Base-by-base conservation (phyloP, 1,284 basidiomycete genomes). In the Baeospora myosura region DNA sequence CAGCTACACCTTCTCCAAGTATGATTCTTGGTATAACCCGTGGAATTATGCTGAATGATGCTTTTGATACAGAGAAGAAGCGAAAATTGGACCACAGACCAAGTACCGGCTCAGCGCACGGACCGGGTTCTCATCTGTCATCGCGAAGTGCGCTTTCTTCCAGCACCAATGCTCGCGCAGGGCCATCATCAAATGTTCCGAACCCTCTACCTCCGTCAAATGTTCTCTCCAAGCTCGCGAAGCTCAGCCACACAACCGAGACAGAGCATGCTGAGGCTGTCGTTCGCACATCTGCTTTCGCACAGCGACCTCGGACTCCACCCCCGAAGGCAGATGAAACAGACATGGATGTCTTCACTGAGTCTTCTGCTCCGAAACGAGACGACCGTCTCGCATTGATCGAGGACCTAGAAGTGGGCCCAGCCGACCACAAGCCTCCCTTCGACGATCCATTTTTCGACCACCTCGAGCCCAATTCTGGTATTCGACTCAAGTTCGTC, bases 381-480 rank as follows among this genome's bases (percentile, higher is more conserved):
- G 79, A 85, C 48, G 81, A 86, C 22, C 65, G 72, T 39, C 71
- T 94, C 20, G 78, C 76, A 0, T 60, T 96, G 12, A 61, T 90
- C 5, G 82, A 93, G 49, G 74, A 85, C 11, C 69, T 97, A 3
- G 62, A 76, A 45, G 66, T 78, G 30, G 92, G 92, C 0, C 90
- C 92, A 3, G 68, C 68, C 28, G 78, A 89, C 34, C 82, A 84
- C 54, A 75, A 67, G 16, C 61, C 82, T 1, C 72, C 75, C 1
- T 62, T 64, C 23, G 77, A 81, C 40, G 89, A 92, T 57, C 84
- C 84, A 0, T 49, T 69, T 17, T 96, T 92, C 57, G 68, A 81
- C 43, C 71, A 66, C 40, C 55, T 91, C 1, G 93, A 97, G 56
- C 93, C 93, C 1, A 87, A 94, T 62, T 93, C 90, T 25, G 78